These are phyloP conservation scores for Ascoidea tarda DNA, from an alignment of 805 yeast species.

Conservation along the genomic window DNA sequence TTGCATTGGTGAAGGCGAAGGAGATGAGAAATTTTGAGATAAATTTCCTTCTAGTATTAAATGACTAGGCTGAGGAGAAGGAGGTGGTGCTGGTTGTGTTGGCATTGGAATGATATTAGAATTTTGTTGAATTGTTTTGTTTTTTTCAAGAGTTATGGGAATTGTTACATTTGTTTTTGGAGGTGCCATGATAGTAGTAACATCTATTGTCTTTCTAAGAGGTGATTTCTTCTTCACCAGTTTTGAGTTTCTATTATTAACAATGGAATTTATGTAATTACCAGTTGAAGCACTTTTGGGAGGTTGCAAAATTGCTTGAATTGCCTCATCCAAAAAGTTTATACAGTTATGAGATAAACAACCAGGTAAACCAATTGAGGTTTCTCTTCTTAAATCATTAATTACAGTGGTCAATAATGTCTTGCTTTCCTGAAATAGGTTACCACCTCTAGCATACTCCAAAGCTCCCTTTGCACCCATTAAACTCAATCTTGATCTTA, in stretches of 20 bases:
- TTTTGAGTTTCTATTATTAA: not conserved
- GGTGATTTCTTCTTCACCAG: not conserved
- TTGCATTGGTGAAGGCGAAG: not conserved
- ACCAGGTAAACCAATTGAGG: conserved; percentile 42
- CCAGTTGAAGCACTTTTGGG: conserved; percentile 18
- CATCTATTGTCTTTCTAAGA: not conserved
- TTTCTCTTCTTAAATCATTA: conserved; percentile 34
- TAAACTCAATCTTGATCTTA: conserved; percentile 47
- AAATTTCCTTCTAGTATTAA: not conserved
- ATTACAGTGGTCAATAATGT: conserved; percentile 36
- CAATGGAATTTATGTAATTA: not conserved
- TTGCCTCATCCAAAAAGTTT: conserved; percentile 40
- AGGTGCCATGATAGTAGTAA: not conserved
- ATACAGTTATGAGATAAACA: conserved; percentile 43
- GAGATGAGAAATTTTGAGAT: not conserved
- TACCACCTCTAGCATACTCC: conserved; percentile 76
- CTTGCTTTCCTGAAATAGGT: conserved; percentile 59
- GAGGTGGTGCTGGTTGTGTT: not conserved
- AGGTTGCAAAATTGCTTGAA: conserved; percentile 45
- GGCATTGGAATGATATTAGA: not conserved
- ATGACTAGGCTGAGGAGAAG: not conserved
- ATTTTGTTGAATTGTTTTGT: too few relatives aligned
- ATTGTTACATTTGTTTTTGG: not conserved
- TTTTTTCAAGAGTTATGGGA: not conserved
- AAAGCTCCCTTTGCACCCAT: conserved; percentile 63